These are phyloP conservation scores for Jackrogersella minutella DNA, from an alignment of 495 filamentous ascomycete genomes.

Conservation along the genomic window DNA sequence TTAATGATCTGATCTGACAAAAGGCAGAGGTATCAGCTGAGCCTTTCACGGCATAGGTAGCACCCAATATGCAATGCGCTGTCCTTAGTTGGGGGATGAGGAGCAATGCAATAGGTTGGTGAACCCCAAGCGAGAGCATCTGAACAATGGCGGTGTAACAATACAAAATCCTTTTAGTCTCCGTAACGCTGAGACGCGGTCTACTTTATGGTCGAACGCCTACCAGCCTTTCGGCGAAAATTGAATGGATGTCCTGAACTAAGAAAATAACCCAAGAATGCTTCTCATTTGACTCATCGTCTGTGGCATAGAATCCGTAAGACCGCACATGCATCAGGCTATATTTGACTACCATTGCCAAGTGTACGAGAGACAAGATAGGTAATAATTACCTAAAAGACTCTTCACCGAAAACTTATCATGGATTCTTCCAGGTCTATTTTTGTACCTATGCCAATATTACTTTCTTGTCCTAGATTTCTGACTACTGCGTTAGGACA, in stretches of 20 bases:
- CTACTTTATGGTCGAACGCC: neutral
- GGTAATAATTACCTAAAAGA: neutral
- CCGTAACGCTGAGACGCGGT: neutral
- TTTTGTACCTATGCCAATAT: no score
- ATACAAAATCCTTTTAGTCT: neutral
- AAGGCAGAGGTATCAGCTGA: neutral
- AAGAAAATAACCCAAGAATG: neutral
- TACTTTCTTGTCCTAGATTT: no score
- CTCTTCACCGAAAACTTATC: neutral
- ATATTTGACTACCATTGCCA: neutral
- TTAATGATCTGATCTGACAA: neutral
- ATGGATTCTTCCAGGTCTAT: no score
- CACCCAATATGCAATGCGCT: neutral
- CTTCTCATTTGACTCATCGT: neutral
- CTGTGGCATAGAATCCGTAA: no score
- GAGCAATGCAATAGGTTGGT: neutral
- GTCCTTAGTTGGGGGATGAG: neutral
- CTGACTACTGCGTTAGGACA: no score
- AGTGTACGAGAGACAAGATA: neutral
- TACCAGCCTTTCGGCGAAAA: neutral
- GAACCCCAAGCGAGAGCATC: neutral
- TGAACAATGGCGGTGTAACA: neutral
- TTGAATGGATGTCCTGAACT: neutral
- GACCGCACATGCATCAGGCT: neutral
- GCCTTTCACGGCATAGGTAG: neutral